A percentile compares a stretch with the other conserved stretches of the same genome.
Conservation (phyloP, 1,139 yeast species). For the Scheffersomyces cryptocercus region DNA sequence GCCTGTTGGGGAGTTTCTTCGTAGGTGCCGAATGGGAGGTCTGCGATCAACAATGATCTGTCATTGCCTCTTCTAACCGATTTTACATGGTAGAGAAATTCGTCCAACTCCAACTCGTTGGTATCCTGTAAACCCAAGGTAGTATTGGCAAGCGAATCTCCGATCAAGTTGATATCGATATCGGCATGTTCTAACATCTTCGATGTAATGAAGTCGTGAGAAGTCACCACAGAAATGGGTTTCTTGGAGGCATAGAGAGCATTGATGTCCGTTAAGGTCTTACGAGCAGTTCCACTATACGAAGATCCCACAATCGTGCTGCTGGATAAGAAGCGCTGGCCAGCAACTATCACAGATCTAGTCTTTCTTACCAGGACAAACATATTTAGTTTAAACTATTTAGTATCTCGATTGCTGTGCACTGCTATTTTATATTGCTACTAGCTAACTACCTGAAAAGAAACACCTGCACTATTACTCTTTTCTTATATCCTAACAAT, state of each 20-base stretch:
- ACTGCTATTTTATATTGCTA: too few relatives aligned
- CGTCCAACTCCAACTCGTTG: slow-evolving; percentile 72
- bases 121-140: slow-evolving; percentile 82
- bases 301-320: slow-evolving; percentile 10
- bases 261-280: slow-evolving; percentile 45
- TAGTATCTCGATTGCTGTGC: too few relatives aligned
- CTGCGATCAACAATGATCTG: slow-evolving; percentile 74
- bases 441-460: too few relatives aligned
- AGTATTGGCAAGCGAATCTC: slow-evolving; percentile 94
- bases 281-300: slow-evolving; percentile 11
- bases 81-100: slow-evolving; percentile 71
- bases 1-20: slow-evolving; percentile 71
- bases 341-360: too few relatives aligned
- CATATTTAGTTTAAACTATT: too few relatives aligned
- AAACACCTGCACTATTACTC: too few relatives aligned
- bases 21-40: slow-evolving; percentile 85
- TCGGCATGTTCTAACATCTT: slow-evolving; percentile 68
- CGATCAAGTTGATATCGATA: slow-evolving; percentile 74
- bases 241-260: slow-evolving; percentile 37
- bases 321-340: slow-evolving; percentile 7
- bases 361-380: too few relatives aligned
- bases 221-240: slow-evolving; percentile 80
- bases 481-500: too few relatives aligned
- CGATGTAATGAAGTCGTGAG: slow-evolving; percentile 84
- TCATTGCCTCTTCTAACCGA: slow-evolving; percentile 75